Evolutionary conservation across 2,329 filamentous ascomycete genomes (phyloP).

Genomic region (Exophiala xenobiotica): DNA sequence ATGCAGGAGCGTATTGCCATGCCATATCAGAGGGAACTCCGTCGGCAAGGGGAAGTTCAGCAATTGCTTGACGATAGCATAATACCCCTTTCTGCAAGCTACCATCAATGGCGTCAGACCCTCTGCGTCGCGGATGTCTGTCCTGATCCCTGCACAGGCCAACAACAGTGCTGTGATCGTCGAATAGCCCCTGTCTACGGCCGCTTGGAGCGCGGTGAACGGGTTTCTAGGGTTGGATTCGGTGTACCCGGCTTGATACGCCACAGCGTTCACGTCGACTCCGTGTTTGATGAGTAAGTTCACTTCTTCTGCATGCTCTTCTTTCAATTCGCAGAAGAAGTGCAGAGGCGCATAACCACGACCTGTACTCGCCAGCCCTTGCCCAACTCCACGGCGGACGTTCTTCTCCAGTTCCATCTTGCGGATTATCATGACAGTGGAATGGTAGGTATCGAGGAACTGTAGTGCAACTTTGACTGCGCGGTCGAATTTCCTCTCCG

Average conservation of each 20-base stretch:
- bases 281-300: slow-evolving; percentile 23
- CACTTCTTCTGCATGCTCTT: slow-evolving; percentile 25
- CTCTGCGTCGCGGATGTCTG: slow-evolving; percentile 16
- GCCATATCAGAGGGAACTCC: slow-evolving; percentile 22
- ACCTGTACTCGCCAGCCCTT: slow-evolving; percentile 23
- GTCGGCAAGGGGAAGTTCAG: slow-evolving; percentile 18
- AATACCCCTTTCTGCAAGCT: slow-evolving; percentile 23
- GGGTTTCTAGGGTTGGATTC: slow-evolving; percentile 15
- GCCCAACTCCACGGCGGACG: slow-evolving; percentile 20
- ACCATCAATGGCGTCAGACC: slow-evolving; percentile 24
- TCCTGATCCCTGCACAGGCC: slow-evolving; percentile 11
- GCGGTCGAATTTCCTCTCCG: slow-evolving; percentile 16
- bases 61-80: slow-evolving; percentile 23
- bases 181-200: slow-evolving; percentile 20
- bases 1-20: slow-evolving; percentile 27
- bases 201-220: slow-evolving; percentile 24
- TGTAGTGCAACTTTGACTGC: slow-evolving; percentile 24
- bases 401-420: slow-evolving; percentile 23
- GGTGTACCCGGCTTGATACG: slow-evolving; percentile 23
- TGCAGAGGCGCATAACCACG: slow-evolving; percentile 26
- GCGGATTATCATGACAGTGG: slow-evolving; percentile 24
- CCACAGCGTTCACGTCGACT: slow-evolving; percentile 24
- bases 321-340: slow-evolving; percentile 27
- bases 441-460: slow-evolving; percentile 25
- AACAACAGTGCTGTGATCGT: slow-evolving; percentile 23